Percentiles rank a stretch among this genome's conserved stretches.
Conservation (phyloP, 352 stramenopile species). For the Phytopythium helicoides region DNA sequence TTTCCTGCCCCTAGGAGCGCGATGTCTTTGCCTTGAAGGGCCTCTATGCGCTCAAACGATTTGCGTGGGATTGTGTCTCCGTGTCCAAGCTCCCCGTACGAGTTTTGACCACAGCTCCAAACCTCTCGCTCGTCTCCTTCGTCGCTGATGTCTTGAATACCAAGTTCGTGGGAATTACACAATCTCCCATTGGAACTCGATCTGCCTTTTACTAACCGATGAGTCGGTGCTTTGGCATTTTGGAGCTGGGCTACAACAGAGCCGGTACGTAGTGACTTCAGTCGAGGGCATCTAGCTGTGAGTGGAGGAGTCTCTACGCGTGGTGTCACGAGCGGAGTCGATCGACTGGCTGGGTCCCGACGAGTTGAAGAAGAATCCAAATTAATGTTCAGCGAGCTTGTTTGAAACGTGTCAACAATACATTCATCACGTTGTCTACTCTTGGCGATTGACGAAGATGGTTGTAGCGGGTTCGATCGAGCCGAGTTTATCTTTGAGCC, state of each 20-base stretch:
- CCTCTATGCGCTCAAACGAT: conserved; percentile 71
- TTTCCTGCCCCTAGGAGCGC: conserved; percentile 89
- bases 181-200: background rate
- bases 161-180: background rate
- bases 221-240: conserved; percentile 14
- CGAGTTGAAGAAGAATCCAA: conserved; percentile 31
- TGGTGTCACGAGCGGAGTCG: conserved; percentile 3
- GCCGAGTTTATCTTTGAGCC: background rate
- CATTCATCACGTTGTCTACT: conserved; percentile 20
- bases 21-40: conserved; percentile 74
- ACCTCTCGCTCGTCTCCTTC: conserved; percentile 79
- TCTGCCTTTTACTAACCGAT: too few species aligned
- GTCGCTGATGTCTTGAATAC: conserved; percentile 5
- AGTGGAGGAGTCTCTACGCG: too few species aligned
- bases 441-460: background rate
- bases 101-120: conserved; percentile 94
- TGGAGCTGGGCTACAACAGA: conserved; percentile 43
- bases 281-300: conserved; percentile 38
- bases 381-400: conserved; percentile 19
- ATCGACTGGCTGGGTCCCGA: conserved; percentile 13
- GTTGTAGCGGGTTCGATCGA: background rate
- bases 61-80: conserved; percentile 88
- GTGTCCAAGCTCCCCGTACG: conserved; percentile 91
- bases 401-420: conserved; percentile 25
- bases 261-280: conserved; percentile 40